These are phyloP conservation scores for Verticillium dahliae DNA, from an alignment of 2,329 filamentous ascomycete genomes.

Conservation along the genomic window DNA sequence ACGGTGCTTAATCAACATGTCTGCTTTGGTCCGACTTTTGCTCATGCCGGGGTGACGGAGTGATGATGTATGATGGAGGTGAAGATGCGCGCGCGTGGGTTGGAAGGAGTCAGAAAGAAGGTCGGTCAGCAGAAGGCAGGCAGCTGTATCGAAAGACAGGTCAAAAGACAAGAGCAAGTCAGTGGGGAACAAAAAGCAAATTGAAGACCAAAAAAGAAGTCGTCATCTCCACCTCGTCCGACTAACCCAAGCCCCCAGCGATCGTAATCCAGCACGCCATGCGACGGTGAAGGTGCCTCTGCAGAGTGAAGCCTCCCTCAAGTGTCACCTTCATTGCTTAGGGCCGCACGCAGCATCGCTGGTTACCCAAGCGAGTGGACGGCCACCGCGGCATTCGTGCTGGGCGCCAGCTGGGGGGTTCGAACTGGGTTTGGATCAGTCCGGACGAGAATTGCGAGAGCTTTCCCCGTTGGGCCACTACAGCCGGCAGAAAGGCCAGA, in stretches of 20 bases:
- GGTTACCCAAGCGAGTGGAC: constrained; percentile 62
- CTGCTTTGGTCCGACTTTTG: not conserved
- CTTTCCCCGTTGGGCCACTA: constrained; percentile 59
- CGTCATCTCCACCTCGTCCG: constrained; percentile 48
- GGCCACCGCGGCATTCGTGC: constrained; percentile 61
- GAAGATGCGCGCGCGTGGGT: constrained; percentile 4
- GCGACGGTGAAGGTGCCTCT: constrained; percentile 64
- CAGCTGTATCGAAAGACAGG: not conserved
- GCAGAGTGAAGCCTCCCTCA: constrained; percentile 69
- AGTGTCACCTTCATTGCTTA: constrained; percentile 65
- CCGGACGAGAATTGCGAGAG: constrained; percentile 42
- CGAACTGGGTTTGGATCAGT: constrained; percentile 48
- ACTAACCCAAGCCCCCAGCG: constrained; percentile 52
- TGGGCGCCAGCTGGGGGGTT: constrained; percentile 54
- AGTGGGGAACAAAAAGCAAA: constrained; percentile 21
- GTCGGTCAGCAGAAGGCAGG: not conserved
- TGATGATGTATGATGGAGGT: not conserved
- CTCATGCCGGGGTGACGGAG: not conserved
- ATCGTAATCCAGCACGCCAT: constrained; percentile 65
- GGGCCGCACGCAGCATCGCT: constrained; percentile 54
- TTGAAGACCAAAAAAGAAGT: constrained; percentile 25
- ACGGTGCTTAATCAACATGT: constrained; percentile 8
- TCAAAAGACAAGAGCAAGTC: not conserved
- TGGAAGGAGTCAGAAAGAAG: too few relatives aligned
- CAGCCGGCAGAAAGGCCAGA: constrained; percentile 37